These are phyloP conservation scores for Leptomonas pyrrhocoris DNA, from an alignment of 208 protist genomes.

Conservation along the genomic window DNA sequence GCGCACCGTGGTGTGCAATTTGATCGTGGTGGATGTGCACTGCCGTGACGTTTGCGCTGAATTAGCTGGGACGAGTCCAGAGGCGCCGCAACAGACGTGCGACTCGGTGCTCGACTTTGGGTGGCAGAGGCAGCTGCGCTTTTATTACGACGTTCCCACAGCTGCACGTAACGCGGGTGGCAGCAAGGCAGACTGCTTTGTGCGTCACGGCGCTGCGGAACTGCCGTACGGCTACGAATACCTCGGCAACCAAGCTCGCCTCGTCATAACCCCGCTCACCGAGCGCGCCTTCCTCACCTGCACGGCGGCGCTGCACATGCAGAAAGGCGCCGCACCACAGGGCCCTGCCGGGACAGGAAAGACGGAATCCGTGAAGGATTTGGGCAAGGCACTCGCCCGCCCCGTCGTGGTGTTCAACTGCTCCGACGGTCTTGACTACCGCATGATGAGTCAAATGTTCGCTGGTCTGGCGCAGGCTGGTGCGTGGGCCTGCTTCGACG, in stretches of 20 bases:
- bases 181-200: slow-evolving; percentile 53
- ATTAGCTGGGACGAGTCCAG: slow-evolving; percentile 43
- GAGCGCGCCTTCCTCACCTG: slow-evolving; percentile 94
- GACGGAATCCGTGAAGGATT: slow-evolving; percentile 96
- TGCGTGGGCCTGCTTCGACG: slow-evolving; percentile 99
- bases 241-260: slow-evolving; percentile 91
- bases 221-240: slow-evolving; percentile 96
- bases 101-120: slow-evolving; percentile 85
- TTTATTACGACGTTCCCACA: slow-evolving; percentile 77
- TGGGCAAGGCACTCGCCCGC: slow-evolving; percentile 89
- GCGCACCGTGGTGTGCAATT: slow-evolving; percentile 87
- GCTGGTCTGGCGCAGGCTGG: slow-evolving; percentile 94
- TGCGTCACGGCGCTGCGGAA: slow-evolving; percentile 83
- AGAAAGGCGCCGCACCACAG: slow-evolving; percentile 92
- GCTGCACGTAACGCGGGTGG: slow-evolving; percentile 28
- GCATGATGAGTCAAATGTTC: slow-evolving; percentile 95
- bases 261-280: slow-evolving; percentile 97
- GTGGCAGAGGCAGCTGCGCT: slow-evolving; percentile 94
- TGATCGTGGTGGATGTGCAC: slow-evolving; percentile 96
- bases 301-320: slow-evolving; percentile 91
- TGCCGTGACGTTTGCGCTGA: slow-evolving; percentile 89
- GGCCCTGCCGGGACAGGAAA: slow-evolving; percentile 97
- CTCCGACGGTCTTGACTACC: slow-evolving; percentile 95
- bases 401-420: slow-evolving; percentile 96
- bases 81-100: slow-evolving; percentile 22